phyloP scores from a whole-genome alignment of 2,329 filamentous ascomycete genomes.

The Davidsoniella eucalypti region DNA sequence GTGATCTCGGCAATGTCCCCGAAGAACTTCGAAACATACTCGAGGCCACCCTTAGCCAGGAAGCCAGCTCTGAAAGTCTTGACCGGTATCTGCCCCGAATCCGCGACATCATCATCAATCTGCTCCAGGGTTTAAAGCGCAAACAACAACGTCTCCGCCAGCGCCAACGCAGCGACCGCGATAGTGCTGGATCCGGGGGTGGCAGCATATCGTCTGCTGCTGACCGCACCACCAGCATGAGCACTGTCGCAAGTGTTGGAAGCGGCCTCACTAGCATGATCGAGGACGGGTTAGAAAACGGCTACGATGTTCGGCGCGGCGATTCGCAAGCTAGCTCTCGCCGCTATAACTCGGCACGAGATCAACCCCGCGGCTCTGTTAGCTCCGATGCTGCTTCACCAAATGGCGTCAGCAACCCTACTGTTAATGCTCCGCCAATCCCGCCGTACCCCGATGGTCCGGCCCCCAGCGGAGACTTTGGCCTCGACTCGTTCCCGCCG shows the following conservation, averaged over 20 bases:
- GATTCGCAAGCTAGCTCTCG: constrained; percentile 29
- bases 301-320: constrained; percentile 22
- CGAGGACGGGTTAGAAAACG: constrained; percentile 41
- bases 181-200: constrained; percentile 23
- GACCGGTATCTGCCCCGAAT: constrained; percentile 90
- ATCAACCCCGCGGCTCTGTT: constrained; percentile 28
- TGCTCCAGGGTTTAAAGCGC: constrained; percentile 87
- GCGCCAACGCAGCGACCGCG: constrained; percentile 41
- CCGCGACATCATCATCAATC: constrained; percentile 94
- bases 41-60: constrained; percentile 90
- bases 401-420: constrained; percentile 55
- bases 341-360: constrained; percentile 30
- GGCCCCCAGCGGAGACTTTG: constrained; percentile 32
- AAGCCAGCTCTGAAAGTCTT: constrained; percentile 82
- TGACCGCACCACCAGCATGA: constrained; percentile 39
- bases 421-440: constrained; percentile 53
- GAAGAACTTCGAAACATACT: constrained; percentile 80
- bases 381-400: constrained; percentile 34
- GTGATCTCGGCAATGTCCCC: constrained; percentile 86
- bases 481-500: constrained; percentile 48
- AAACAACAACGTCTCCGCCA: constrained; percentile 80
- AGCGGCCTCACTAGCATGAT: constrained; percentile 41
- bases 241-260: constrained; percentile 39
- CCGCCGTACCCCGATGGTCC: constrained; percentile 51
- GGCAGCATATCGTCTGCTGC: constrained; percentile 20